phyloP scores from a whole-genome alignment of 176 grass and related monocot species.

The Oryza brachyantha region DNA sequence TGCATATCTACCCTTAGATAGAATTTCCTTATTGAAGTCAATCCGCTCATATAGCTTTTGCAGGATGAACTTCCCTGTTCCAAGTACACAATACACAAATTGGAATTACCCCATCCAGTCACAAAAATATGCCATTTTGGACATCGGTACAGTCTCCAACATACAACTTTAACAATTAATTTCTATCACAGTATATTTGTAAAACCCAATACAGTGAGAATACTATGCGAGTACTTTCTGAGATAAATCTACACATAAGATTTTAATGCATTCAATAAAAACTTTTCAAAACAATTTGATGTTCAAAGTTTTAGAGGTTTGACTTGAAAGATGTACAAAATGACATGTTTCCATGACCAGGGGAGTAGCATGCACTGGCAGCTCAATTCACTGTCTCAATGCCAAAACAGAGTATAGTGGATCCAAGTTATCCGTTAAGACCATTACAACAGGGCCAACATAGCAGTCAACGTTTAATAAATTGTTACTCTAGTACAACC shows the following conservation, averaged over 20 bases:
- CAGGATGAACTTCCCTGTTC: conserved; percentile 83
- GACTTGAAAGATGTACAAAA: neutral
- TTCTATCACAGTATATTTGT: neutral
- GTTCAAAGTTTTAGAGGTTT: neutral
- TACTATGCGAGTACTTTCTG: neutral
- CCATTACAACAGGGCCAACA: neutral
- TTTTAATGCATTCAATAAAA: neutral
- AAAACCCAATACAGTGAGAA: neutral
- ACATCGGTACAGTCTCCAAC: neutral
- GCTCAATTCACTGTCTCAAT: neutral
- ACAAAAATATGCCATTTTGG: neutral
- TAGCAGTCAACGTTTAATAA: neutral
- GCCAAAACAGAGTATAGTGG: conserved; percentile 10
- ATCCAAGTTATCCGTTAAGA: conserved; percentile 17
- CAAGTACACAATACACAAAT: conserved; percentile 24
- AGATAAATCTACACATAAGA: neutral
- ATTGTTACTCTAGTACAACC: neutral
- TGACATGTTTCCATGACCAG: neutral
- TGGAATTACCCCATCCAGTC: neutral
- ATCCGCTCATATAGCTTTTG: conserved; percentile 83
- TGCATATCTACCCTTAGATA: conserved; percentile 85
- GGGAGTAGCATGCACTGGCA: conserved; percentile 5
- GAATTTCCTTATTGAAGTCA: conserved; percentile 87
- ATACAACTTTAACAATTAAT: neutral
- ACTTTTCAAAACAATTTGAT: neutral